Evolutionary conservation across 2,329 filamentous ascomycete species (phyloP).

Genomic region (Venturia asperata): DNA sequence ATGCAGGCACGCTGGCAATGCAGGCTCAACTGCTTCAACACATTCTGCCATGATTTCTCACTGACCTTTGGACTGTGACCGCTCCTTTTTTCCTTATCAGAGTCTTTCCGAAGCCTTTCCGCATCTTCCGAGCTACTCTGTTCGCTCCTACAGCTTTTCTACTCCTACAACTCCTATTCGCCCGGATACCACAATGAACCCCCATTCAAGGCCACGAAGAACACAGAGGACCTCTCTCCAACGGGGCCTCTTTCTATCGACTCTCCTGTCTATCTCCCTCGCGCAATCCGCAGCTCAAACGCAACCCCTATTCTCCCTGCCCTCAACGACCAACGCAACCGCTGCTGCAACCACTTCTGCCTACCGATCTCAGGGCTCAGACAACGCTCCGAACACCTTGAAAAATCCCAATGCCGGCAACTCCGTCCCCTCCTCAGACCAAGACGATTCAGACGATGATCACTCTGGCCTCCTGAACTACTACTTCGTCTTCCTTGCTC

Average conservation of each 20-base stretch:
- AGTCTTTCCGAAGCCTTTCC: background rate
- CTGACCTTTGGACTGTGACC: background rate
- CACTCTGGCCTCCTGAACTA: constrained; percentile 36
- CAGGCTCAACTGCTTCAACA: background rate
- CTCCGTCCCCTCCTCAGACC: background rate
- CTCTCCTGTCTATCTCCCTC: background rate
- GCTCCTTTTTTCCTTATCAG: background rate
- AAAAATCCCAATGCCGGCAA: background rate
- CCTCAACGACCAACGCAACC: constrained; percentile 2
- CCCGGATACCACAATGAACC: background rate
- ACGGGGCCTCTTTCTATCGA: background rate
- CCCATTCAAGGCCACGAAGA: background rate
- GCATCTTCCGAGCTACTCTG: background rate
- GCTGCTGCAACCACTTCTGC: constrained; percentile 1
- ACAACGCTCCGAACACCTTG: constrained; percentile 6
- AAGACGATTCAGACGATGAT: constrained; percentile 13
- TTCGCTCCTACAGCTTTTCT: background rate
- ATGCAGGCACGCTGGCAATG: too few species aligned
- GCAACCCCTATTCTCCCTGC: background rate
- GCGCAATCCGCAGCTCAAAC: background rate
- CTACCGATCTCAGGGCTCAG: constrained; percentile 1
- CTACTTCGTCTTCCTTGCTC: constrained; percentile 52
- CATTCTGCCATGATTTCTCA: background rate
- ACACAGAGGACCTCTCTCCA: background rate
- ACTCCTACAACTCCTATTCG: background rate